Percentiles rank a stretch among this genome's conserved stretches.
Evolutionary conservation across 768 basidiomycete genomes (phyloP).

Genomic region (Lentinus tigrinus): DNA sequence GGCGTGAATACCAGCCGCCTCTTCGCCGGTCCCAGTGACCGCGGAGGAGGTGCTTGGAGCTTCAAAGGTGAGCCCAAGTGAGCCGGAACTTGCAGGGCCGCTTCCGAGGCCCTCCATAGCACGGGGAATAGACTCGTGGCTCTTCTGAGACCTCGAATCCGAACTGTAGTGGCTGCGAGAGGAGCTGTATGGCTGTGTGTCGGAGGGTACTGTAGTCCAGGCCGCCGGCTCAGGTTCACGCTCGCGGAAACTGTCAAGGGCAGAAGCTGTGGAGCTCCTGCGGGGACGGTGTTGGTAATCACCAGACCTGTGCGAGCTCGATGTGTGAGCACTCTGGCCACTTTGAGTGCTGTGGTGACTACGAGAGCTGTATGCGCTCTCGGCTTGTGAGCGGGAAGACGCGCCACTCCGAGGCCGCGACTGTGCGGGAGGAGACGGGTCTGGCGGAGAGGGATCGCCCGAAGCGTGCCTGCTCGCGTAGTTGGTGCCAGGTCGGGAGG

Average conservation of each 20-base stretch:
- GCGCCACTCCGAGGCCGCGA: slow-evolving; percentile 2
- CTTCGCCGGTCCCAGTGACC: slow-evolving; percentile 16
- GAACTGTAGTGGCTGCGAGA: not conserved
- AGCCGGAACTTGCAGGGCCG: slow-evolving; percentile 1
- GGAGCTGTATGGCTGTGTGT: not conserved
- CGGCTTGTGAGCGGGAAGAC: slow-evolving; percentile 7
- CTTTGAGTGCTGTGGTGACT: not conserved
- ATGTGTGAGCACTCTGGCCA: not conserved
- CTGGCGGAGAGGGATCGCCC: not conserved
- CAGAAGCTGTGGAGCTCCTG: slow-evolving; percentile 4
- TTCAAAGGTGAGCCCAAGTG: slow-evolving; percentile 16
- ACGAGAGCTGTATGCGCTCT: slow-evolving; percentile 5
- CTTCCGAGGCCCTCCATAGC: slow-evolving; percentile 5
- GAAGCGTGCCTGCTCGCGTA: not conserved
- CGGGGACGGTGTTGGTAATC: slow-evolving; percentile 1
- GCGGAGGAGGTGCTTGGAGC: slow-evolving; percentile 16
- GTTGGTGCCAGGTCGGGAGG: slow-evolving; percentile 10
- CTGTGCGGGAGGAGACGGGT: not conserved
- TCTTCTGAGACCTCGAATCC: slow-evolving; percentile 1
- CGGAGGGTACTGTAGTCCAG: not conserved
- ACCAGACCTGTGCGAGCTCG: not conserved
- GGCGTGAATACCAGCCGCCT: slow-evolving; percentile 18
- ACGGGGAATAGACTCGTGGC: slow-evolving; percentile 15
- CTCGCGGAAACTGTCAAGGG: not conserved
- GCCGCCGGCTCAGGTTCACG: not conserved